Evolutionary conservation across 1,284 basidiomycete genomes (phyloP).

Genomic region (Singerocomus rubriflavus): DNA sequence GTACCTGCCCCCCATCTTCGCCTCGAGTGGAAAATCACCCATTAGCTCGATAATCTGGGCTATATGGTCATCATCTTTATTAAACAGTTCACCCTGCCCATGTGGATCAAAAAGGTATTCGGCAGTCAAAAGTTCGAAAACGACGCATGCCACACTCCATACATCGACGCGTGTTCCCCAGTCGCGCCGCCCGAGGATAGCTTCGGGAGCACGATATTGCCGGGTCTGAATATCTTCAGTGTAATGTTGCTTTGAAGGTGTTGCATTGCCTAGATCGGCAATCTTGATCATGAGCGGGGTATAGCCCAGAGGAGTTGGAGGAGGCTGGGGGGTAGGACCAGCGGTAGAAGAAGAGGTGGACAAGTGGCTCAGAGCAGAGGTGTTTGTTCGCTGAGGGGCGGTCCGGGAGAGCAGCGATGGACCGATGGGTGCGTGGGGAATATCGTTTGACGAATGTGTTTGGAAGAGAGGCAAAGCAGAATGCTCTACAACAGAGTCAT

Average conservation of each 20-base stretch:
- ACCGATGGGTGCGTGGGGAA: constrained; percentile 29
- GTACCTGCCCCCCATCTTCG: constrained; percentile 83
- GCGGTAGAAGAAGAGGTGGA: constrained; percentile 26
- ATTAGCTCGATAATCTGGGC: constrained; percentile 90
- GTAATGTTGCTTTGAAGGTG: constrained; percentile 78
- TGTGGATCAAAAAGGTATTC: constrained; percentile 91
- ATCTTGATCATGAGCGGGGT: constrained; percentile 83
- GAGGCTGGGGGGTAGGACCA: constrained; percentile 26
- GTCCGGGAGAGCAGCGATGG: constrained; percentile 70
- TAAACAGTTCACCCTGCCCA: constrained; percentile 76
- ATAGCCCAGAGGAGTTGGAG: constrained; percentile 20
- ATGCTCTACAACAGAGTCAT: constrained; percentile 2
- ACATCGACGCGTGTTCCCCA: constrained; percentile 86
- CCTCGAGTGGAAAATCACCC: constrained; percentile 64
- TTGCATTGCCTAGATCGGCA: constrained; percentile 87
- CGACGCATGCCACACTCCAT: constrained; percentile 86
- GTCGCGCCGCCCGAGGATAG: constrained; percentile 81
- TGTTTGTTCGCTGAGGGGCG: constrained; percentile 41
- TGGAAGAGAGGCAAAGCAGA: constrained; percentile 29
- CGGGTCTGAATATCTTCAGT: constrained; percentile 94
- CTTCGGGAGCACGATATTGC: constrained; percentile 90
- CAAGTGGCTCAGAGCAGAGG: constrained; percentile 27
- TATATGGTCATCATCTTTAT: constrained; percentile 93
- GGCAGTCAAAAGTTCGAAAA: constrained; percentile 83
- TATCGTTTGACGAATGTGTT: constrained; percentile 19